Evolutionary conservation across 2,329 filamentous ascomycete genomes (phyloP).

Genomic region (Hypomyces perniciosus): DNA sequence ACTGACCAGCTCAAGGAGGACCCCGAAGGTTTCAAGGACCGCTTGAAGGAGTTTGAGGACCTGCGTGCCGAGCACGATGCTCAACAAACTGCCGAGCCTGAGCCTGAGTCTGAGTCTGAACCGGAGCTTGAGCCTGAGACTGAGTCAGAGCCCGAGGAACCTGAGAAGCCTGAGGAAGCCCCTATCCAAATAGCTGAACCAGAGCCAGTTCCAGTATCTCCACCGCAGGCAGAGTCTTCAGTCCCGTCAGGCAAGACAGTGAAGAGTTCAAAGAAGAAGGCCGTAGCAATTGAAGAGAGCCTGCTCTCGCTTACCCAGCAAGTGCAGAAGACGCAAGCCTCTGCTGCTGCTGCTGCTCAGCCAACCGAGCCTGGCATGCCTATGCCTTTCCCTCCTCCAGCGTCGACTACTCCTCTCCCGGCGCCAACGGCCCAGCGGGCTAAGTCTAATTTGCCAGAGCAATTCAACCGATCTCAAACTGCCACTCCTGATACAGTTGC

Average conservation of each 20-base stretch:
- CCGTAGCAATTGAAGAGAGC: slow-evolving; percentile 22
- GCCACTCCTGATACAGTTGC: slow-evolving; percentile 61
- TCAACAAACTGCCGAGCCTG: slow-evolving; percentile 32
- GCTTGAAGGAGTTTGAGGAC: slow-evolving; percentile 78
- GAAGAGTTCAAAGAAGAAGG: slow-evolving; percentile 28
- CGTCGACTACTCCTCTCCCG: slow-evolving; percentile 74
- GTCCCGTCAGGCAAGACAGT: slow-evolving; percentile 19
- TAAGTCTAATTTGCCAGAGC: slow-evolving; percentile 76
- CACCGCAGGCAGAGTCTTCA: slow-evolving; percentile 2
- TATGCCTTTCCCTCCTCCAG: slow-evolving; percentile 67
- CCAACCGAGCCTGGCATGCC: slow-evolving; percentile 58
- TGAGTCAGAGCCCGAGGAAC: no score
- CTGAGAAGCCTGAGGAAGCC: neutral
- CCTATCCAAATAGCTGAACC: slow-evolving; percentile 2
- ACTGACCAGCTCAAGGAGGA: slow-evolving; percentile 48
- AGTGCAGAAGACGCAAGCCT: slow-evolving; percentile 66
- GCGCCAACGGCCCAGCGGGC: slow-evolving; percentile 84
- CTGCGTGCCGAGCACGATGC: slow-evolving; percentile 67
- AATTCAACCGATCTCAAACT: slow-evolving; percentile 63
- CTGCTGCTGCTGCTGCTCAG: slow-evolving; percentile 38
- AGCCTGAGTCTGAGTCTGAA: slow-evolving; percentile 5
- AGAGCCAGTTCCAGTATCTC: slow-evolving; percentile 1
- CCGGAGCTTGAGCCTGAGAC: no score
- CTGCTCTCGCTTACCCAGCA: slow-evolving; percentile 71
- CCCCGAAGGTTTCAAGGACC: slow-evolving; percentile 57